Base-by-base conservation (phyloP, 2,329 filamentous ascomycete genomes). In the Sarocladiaceae sp. region DNA sequence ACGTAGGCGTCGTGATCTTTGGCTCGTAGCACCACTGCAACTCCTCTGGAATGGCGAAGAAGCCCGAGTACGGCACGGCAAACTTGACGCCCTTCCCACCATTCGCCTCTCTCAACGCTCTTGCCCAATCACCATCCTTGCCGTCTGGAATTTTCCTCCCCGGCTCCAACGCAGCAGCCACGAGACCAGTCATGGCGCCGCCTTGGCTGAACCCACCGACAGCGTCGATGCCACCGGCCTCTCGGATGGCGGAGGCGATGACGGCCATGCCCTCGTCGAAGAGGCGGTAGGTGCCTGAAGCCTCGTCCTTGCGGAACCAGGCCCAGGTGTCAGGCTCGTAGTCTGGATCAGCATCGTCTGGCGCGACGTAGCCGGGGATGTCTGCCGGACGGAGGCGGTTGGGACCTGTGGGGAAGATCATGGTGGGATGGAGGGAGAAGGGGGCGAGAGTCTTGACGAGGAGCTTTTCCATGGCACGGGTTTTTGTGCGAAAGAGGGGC, bases 181-280 rank as follows among this genome's bases (percentile, higher is more conserved):
- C 69, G 59, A 95, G 78, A 0, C 74, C 83, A 0, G 89, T 81
- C 34, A 83, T 68, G 1, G 81, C 82, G 6, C 76, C 88, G 16
- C 88, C 88, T 64, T 95, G 88, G 48, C 79, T 85, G 67, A 95
- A 95, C 1, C 88, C 89, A 21, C 90, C 68, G 0, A 90, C 82
- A 6, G 83, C 88, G 56, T 93, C 85, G 34, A 91, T 78, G 1
- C 82, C 82, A 0, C 80, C 83, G 7, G 80, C 74, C 2, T 75
- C 72, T 24, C 67, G 63, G 19, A 94, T 76, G 0, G 79, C 65
- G 4, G 70, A 59, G 0, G 85, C 85, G 5, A 95, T 64, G 2
- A 67, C 58, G 0, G 59, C 64, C 53, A 96, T 73, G 1, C 87
- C 88, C 16, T 76, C 65, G n/a, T 84, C 78, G 2, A 96, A 63